Base-by-base conservation (phyloP, 768 basidiomycete genomes). In the Amanita brunnescens region DNA sequence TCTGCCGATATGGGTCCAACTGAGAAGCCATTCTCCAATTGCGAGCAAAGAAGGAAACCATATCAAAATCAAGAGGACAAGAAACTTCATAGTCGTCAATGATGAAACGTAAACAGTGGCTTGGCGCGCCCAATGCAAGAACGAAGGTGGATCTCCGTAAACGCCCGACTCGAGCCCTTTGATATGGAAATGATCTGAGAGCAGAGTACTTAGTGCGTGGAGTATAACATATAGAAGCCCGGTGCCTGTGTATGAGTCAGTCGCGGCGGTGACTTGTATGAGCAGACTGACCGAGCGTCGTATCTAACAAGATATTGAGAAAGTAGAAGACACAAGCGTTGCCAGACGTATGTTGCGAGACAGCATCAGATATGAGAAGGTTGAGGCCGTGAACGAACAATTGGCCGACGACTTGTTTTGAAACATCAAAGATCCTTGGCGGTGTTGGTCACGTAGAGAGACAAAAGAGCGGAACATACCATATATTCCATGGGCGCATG, bases 311-410 rank as follows among this genome's bases (percentile, higher is more conserved):
- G 44, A 98, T 86, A 60, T 97, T 93, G 39, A 96, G 80, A 62
- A 96, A 94, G 67, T 97, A 96, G 57, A 80, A 80, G 23, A 87
- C 84, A 58, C 95, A 98, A 4, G 95, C 91, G 64, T 97, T 96
- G 35, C 80, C 77, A 13, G 78, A 74, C 0, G 78, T 77, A 51
- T 80, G 73, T 37, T 80, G 70, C 1, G 92, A 91, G 21, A 85
- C 80, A 29, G 91, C 58, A 58, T 81, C 81, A 23, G 92, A 92
- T 45, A 91, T 80, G 32, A 91, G 68, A 18, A 92, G 76, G 62
- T 93, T 93, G 38, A 79, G 70, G 2, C 77, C 78, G 61, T 93
- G 90, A 3, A 92, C 80, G 59, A 88, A 85, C 71, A 85, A 73
- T 61, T 89, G 86, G 41, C 90, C 95, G 12, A 87, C 75, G 49